phyloP scores from a whole-genome alignment of 2,329 filamentous ascomycete species.

The Dactylonectria macrodidyma region DNA sequence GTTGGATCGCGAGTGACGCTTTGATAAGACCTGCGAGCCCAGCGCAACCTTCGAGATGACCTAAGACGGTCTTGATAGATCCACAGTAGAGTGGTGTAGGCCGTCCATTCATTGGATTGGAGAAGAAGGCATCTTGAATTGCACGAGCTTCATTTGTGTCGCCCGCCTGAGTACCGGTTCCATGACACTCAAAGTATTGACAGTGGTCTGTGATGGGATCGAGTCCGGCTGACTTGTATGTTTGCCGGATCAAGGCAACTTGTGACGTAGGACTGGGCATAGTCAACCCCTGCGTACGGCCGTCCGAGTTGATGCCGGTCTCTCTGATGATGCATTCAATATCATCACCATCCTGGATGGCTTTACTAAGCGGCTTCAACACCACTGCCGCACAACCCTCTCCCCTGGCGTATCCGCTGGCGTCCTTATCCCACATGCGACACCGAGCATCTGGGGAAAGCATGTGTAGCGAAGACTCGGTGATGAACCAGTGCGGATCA shows the following conservation, averaged over 20 bases:
- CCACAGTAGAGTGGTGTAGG: no score
- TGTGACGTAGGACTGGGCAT: constrained; percentile 31
- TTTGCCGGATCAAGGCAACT: constrained; percentile 1
- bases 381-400: not conserved
- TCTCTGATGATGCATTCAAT: not conserved
- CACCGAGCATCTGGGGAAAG: no score
- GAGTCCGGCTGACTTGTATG: constrained; percentile 7
- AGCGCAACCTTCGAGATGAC: not conserved
- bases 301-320: not conserved
- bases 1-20: not conserved
- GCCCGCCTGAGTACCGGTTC: constrained; percentile 26
- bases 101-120: no score
- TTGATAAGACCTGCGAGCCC: not conserved
- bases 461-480: no score
- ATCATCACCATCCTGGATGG: not conserved
- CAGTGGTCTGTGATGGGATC: not conserved
- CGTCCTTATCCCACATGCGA: no score
- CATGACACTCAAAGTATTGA: constrained; percentile 25
- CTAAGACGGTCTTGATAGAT: not conserved
- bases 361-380: not conserved
- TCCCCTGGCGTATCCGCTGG: not conserved
- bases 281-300: not conserved
- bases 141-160: constrained; percentile 26
- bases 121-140: not conserved
- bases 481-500: no score